Evolutionary conservation across 495 filamentous ascomycete genomes (phyloP).

Genomic region (Penicillium bovifimosum): DNA sequence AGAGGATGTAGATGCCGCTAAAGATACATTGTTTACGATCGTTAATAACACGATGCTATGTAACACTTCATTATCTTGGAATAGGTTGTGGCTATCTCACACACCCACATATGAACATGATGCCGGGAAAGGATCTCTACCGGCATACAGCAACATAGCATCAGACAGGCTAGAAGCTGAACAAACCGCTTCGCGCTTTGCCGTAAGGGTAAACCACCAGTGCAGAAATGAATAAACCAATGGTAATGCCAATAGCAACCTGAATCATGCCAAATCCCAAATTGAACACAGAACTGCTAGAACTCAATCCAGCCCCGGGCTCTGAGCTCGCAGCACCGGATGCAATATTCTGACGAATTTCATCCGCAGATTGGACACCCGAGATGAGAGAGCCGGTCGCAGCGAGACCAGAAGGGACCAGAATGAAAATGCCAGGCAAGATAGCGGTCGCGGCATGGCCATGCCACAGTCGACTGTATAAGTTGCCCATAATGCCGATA

Average conservation of each 20-base stretch:
- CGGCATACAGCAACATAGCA: not conserved
- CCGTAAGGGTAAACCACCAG: constrained; percentile 83
- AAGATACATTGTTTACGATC: too few relatives aligned
- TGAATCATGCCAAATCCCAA: constrained; percentile 54
- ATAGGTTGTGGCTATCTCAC: too few relatives aligned
- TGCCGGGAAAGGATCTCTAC: not conserved
- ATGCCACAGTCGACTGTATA: constrained; percentile 74
- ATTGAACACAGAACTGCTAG: constrained; percentile 21
- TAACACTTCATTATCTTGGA: too few relatives aligned
- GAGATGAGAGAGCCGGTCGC: constrained; percentile 71
- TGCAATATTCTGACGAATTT: constrained; percentile 54
- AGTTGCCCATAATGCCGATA: constrained; percentile 75
- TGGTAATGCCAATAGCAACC: constrained; percentile 84
- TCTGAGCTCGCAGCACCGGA: constrained; percentile 1
- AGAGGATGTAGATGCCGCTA: too few relatives aligned
- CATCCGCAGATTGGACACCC: constrained; percentile 70
- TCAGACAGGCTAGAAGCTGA: constrained; percentile 58
- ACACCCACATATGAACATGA: not conserved
- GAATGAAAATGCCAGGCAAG: constrained; percentile 84
- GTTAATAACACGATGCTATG: too few relatives aligned
- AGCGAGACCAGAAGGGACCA: constrained; percentile 81
- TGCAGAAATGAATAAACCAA: constrained; percentile 77
- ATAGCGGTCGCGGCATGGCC: constrained; percentile 80
- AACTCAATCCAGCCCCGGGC: constrained; percentile 12
- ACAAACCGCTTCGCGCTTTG: constrained; percentile 78